Evolutionary conservation across 257 asterid genomes (phyloP).

Genomic region (Capsicum baccatum): DNA sequence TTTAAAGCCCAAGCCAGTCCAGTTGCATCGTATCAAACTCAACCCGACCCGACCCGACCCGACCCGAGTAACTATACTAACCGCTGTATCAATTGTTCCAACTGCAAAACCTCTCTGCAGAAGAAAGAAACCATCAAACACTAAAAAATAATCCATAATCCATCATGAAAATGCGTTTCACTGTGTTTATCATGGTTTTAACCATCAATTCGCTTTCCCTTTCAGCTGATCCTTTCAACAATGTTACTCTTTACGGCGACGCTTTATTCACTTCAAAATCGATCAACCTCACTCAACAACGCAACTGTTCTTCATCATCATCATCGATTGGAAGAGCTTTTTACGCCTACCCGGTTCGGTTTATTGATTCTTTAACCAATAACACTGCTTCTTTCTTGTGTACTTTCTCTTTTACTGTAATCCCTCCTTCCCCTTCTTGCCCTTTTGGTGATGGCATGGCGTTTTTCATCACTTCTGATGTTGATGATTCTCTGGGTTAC

Average conservation of each 20-base stretch:
- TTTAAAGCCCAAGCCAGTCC: background rate
- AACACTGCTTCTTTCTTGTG: constrained; percentile 63
- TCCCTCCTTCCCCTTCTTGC: constrained; percentile 48
- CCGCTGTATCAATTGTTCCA: background rate
- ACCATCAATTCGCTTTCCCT: constrained; percentile 39
- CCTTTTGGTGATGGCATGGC: constrained; percentile 78
- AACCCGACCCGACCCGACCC: background rate
- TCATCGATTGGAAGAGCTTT: constrained; percentile 59
- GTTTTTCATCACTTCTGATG: constrained; percentile 59
- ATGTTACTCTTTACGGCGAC: constrained; percentile 61
- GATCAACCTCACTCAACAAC: constrained; percentile 55
- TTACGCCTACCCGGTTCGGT: constrained; percentile 59
- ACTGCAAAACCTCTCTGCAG: background rate
- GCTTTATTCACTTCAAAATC: constrained; percentile 48
- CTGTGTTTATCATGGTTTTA: constrained; percentile 35
- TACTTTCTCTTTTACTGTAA: constrained; percentile 66
- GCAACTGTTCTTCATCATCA: constrained; percentile 41
- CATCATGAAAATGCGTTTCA: constrained; percentile 31
- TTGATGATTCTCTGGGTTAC: constrained; percentile 40
- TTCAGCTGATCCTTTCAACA: constrained; percentile 41
- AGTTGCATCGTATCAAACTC: background rate
- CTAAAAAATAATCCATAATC: background rate
- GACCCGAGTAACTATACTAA: background rate
- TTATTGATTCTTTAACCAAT: constrained; percentile 58
- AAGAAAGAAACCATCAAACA: background rate